These are phyloP conservation scores for Vigna mungo DNA, from an alignment of 306 rosid species.

Conservation along the genomic window DNA sequence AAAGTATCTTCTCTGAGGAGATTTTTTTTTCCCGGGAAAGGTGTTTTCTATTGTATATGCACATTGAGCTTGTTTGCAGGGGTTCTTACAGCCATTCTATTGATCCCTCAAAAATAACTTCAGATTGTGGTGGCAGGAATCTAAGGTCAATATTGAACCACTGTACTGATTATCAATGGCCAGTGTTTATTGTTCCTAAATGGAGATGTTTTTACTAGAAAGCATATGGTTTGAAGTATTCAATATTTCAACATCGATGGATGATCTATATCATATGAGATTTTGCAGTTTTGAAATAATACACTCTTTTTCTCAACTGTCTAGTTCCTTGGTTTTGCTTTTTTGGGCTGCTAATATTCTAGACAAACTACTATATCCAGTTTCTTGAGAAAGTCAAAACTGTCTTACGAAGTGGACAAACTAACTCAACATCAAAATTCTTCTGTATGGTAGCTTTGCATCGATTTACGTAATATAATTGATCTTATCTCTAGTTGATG, in stretches of 20 bases:
- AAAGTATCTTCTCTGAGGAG: background rate
- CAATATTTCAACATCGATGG: background rate
- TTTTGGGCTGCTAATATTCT: background rate
- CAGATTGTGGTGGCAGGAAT: background rate
- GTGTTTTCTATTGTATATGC: background rate
- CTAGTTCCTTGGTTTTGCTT: conserved; percentile 14
- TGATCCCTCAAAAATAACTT: background rate
- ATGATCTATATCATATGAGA: background rate
- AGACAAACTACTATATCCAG: background rate
- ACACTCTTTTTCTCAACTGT: background rate
- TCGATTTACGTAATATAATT: too few species aligned
- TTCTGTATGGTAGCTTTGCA: too few species aligned
- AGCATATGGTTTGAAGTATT: background rate
- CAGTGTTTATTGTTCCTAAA: background rate
- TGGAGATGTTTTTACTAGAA: background rate
- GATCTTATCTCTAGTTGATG: too few species aligned
- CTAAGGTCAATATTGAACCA: background rate
- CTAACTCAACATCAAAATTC: too few species aligned
- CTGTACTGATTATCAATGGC: background rate
- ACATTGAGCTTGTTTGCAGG: background rate
- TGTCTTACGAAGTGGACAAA: background rate
- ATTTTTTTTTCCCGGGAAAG: background rate
- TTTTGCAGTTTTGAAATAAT: conserved; percentile 11
- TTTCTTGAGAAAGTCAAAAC: background rate
- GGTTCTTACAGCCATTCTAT: background rate